Conservation (phyloP, 1,284 basidiomycete species). For the Ustilago sp. region DNA sequence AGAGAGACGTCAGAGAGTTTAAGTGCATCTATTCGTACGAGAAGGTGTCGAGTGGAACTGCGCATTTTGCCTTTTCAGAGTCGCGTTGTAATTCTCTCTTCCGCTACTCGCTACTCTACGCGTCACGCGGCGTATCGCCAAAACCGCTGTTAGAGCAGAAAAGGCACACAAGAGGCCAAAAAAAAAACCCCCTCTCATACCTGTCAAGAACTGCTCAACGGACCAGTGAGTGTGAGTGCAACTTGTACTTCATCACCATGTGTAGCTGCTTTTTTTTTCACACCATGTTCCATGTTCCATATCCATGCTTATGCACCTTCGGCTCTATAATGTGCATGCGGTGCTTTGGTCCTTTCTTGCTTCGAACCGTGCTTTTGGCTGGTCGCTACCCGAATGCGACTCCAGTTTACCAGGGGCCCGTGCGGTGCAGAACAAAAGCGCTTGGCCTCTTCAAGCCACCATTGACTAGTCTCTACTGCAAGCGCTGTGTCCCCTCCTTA, state of each 20-base stretch:
- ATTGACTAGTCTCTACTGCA: too few species aligned
- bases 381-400: background rate
- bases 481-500: too few species aligned
- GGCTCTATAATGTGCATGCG: background rate
- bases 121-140: constrained; percentile 18
- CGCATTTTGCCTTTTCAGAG: background rate
- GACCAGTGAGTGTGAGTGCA: background rate
- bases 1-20: too few species aligned
- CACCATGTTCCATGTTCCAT: background rate
- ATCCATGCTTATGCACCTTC: background rate
- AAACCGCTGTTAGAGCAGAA: background rate
- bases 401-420: background rate
- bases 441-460: background rate
- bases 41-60: background rate
- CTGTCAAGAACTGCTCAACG: constrained; percentile 4
- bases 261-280: background rate
- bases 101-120: constrained; percentile 14
- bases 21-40: too few species aligned
- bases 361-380: too few species aligned
- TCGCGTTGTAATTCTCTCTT: background rate
- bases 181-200: too few species aligned
- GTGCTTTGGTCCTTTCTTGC: background rate
- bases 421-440: background rate
- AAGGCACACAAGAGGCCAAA: background rate
- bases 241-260: background rate